Base-by-base conservation (phyloP, 768 basidiomycete genomes). In the Auricularia heimuer region DNA sequence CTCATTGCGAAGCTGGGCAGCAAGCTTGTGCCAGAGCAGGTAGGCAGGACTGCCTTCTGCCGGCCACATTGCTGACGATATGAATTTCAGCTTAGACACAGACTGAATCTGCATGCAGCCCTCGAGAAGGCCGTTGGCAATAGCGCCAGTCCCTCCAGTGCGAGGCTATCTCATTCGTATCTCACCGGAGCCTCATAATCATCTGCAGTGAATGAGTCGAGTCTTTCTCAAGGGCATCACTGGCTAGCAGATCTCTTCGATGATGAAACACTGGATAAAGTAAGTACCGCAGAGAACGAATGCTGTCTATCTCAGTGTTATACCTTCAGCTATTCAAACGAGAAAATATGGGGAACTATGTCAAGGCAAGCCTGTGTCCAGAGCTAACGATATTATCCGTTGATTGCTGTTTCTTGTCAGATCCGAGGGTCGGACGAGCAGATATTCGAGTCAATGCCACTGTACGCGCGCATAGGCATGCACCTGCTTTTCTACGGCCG, bases 371-470 rank as follows among this genome's bases (percentile, higher is more conserved):
- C 29, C 29, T 29, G 29, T 29, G 29, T 29, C 29, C 29, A 29
- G 29, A 29, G 29, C 29, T 29, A 3, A 29, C 29, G 29, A 29
- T 29, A 29, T 29, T 29, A 29, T 29, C 29, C 29, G 29, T 29
- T 29, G 29, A 29, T 29, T 34, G 54, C 16, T 51, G 37, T 54
- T 60, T 56, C 54, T 24, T 76, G 36, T 65, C 64, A 35, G 73
- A 51, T 76, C 63, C 69, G 77, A 4, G 33, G 63, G 37, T 73
- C 74, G 0, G 75, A 74, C 1, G 76, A 84, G 70, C 80, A 79
- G 69, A 78, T 86, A 66, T 90, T 89, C 65, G 89, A 90, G 76
- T 79, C 79, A 37, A 90, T 90, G 89, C 89, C 89, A 0, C 77
- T 90, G 54, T 89, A 85, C 69, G 81, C 83, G 2, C 78, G 79